Evolutionary conservation across 768 basidiomycete genomes (phyloP).

Genomic region (Pulveroboletus frians): DNA sequence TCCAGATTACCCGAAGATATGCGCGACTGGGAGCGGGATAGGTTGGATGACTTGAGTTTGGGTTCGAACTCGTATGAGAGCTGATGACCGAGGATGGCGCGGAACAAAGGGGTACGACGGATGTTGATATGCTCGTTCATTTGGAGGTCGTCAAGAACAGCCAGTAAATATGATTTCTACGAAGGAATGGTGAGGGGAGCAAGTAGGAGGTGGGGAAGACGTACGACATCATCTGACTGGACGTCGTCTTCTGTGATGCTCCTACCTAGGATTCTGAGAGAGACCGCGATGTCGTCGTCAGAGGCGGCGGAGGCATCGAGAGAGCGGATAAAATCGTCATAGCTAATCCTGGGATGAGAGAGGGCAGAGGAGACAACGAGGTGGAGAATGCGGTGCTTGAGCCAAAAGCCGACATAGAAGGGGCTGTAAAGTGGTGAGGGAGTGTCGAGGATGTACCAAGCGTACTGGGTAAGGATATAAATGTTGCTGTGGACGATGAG

Average conservation of each 20-base stretch:
- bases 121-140: constrained; percentile 28
- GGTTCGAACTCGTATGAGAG: constrained; percentile 21
- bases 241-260: constrained; percentile 40
- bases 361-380: constrained; percentile 39
- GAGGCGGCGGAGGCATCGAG: constrained; percentile 30
- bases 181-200: constrained; percentile 1
- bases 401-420: constrained; percentile 46
- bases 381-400: constrained; percentile 46
- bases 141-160: constrained; percentile 37
- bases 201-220: constrained; percentile 16
- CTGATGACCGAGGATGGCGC: constrained; percentile 27
- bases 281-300: constrained; percentile 29
- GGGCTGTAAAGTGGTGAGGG: constrained; percentile 44
- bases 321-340: constrained; percentile 35
- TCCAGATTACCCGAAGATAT: constrained; percentile 14
- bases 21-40: constrained; percentile 18
- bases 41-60: constrained; percentile 3
- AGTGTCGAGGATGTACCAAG: constrained; percentile 64
- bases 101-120: constrained; percentile 39
- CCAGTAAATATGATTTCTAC: constrained; percentile 43
- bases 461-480: constrained; percentile 54
- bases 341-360: constrained; percentile 32
- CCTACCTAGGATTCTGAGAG: constrained; percentile 40
- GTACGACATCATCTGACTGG: constrained; percentile 42
- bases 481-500: constrained; percentile 45